Percentiles rank a stretch among this genome's conserved stretches.
Evolutionary conservation across 2,329 filamentous ascomycete species (phyloP).

Genomic region (Colletotrichum zoysiae): DNA sequence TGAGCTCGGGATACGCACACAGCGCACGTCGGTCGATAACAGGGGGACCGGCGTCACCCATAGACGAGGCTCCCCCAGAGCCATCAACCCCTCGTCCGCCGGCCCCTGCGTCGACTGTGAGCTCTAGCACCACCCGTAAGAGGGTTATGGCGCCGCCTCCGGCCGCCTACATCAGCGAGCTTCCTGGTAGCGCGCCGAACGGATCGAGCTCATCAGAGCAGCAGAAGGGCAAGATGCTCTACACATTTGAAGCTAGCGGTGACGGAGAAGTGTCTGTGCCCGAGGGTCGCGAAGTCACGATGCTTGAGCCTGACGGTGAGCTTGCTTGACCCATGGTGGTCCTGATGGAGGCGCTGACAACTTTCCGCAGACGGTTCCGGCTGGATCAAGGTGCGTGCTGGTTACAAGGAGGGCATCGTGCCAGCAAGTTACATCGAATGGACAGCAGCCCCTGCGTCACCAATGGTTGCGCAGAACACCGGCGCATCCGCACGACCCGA

Average conservation of each 20-base stretch:
- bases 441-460: conserved; percentile 54
- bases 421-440: conserved; percentile 88
- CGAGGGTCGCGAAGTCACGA: conserved; percentile 81
- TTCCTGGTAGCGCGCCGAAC: conserved; percentile 66
- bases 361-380: conserved; percentile 80
- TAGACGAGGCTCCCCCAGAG: conserved; percentile 61
- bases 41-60: conserved; percentile 65
- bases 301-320: conserved; percentile 91
- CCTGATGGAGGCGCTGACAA: conserved; percentile 12
- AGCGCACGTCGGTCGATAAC: conserved; percentile 83
- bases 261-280: conserved; percentile 85
- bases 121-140: conserved; percentile 60
- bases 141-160: conserved; percentile 91
- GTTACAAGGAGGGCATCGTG: conserved; percentile 84
- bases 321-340: conserved; percentile 44
- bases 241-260: conserved; percentile 83
- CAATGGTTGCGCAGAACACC: conserved; percentile 60
- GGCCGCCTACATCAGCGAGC: conserved; percentile 78
- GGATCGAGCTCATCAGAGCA: conserved; percentile 60
- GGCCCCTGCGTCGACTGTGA: conserved; percentile 36
- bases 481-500: conserved; percentile 70
- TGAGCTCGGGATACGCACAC: conserved; percentile 88
- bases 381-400: conserved; percentile 87
- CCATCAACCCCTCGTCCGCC: conserved; percentile 50
- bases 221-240: conserved; percentile 89